Evolutionary conservation across 768 basidiomycete genomes (phyloP).

Genomic region (Lentinula aciculospora): DNA sequence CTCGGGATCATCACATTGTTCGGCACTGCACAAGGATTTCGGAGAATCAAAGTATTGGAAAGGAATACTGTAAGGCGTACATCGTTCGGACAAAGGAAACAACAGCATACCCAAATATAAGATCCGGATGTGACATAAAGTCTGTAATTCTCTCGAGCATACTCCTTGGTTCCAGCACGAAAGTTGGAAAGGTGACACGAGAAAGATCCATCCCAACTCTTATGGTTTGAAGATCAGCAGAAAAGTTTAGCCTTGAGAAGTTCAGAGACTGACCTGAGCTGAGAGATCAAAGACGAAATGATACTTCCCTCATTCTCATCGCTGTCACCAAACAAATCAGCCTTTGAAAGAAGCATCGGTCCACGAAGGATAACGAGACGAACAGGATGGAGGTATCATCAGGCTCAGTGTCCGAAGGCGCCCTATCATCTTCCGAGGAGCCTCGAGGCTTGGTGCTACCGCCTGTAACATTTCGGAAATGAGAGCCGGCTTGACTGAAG

Average conservation of each 20-base stretch:
- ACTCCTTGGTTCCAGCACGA: slow-evolving; percentile 94
- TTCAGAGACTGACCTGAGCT: slow-evolving; percentile 58
- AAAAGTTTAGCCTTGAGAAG: background rate
- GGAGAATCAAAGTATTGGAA: too few species aligned
- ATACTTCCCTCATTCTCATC: slow-evolving; percentile 94
- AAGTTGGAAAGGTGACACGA: slow-evolving; percentile 90
- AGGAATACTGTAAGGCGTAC: background rate
- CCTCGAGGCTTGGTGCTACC: slow-evolving; percentile 51
- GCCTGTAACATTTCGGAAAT: slow-evolving; percentile 33
- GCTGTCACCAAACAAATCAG: slow-evolving; percentile 41
- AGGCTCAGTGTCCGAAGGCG: slow-evolving; percentile 78
- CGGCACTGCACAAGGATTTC: slow-evolving; percentile 52
- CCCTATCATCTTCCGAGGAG: slow-evolving; percentile 58
- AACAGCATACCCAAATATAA: slow-evolving; percentile 80
- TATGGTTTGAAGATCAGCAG: background rate
- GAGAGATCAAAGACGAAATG: slow-evolving; percentile 81
- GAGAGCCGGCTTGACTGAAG: slow-evolving; percentile 64
- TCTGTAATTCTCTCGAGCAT: slow-evolving; percentile 99
- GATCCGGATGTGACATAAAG: slow-evolving; percentile 98
- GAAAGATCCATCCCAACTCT: slow-evolving; percentile 97
- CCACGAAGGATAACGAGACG: slow-evolving; percentile 27
- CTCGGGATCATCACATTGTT: slow-evolving; percentile 73
- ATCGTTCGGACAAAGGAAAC: background rate
- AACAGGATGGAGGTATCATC: slow-evolving; percentile 89
- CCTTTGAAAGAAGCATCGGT: slow-evolving; percentile 17